Evolutionary conservation across 192 early-diverging fungal genomes (phyloP).

Genomic region (Allomyces macrogynus): DNA sequence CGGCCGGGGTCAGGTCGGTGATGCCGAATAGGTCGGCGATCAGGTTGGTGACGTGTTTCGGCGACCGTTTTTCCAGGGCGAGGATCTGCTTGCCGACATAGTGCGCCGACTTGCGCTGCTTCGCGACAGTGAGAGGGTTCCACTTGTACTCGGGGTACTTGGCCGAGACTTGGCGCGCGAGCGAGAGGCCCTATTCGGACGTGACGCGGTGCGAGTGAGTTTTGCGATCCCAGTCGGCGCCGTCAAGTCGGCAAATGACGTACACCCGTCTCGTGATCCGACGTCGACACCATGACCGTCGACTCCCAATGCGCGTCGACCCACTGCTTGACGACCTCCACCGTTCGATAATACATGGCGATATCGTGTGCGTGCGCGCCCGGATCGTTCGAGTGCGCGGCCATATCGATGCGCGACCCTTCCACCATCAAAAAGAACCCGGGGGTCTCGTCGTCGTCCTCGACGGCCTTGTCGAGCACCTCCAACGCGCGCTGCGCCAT

Average conservation of each 20-base stretch:
- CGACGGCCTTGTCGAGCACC: constrained; percentile 32
- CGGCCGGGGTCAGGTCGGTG: constrained; percentile 40
- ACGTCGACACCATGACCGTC: constrained; percentile 74
- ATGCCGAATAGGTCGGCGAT: constrained; percentile 47
- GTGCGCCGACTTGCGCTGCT: constrained; percentile 49
- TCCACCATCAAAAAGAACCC: constrained; percentile 98
- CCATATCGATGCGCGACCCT: constrained; percentile 92
- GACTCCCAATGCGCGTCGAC: constrained; percentile 50
- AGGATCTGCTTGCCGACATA: constrained; percentile 23
- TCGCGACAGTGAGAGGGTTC: constrained; percentile 49
- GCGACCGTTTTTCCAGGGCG: constrained; percentile 4
- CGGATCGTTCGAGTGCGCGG: constrained; percentile 83
- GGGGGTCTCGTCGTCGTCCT: constrained; percentile 19
- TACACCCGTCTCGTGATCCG: constrained; percentile 88
- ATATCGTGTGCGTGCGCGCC: constrained; percentile 83
- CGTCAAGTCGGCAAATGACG: no score
- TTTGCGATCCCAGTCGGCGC: no score
- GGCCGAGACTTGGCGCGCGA: constrained; percentile 45
- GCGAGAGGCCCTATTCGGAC: constrained; percentile 36
- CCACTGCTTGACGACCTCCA: constrained; percentile 50
- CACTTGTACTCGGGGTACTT: constrained; percentile 76
- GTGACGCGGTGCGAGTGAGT: no score
- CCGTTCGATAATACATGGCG: constrained; percentile 62
- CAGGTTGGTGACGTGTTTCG: constrained; percentile 27
- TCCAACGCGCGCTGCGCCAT: constrained; percentile 70